These are phyloP conservation scores for Boletus vermiculosoides DNA, from an alignment of 768 basidiomycete genomes.

Conservation along the genomic window DNA sequence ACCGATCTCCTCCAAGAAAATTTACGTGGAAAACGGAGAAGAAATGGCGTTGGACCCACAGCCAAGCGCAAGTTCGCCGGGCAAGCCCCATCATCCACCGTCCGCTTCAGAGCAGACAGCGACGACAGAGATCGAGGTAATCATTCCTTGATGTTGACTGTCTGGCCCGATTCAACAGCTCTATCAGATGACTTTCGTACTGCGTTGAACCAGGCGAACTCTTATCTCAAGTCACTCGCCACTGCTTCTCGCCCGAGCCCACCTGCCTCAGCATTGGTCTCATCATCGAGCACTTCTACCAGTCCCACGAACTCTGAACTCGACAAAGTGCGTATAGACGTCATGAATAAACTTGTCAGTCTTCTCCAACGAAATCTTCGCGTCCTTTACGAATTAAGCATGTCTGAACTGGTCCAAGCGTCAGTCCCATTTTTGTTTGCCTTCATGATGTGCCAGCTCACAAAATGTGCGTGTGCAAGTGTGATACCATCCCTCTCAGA, in stretches of 20 bases:
- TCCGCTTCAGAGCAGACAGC: conserved; percentile 32
- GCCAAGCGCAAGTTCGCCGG: conserved; percentile 36
- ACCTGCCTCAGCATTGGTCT: conserved; percentile 37
- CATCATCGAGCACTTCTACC: conserved; percentile 38
- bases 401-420: conserved; percentile 72
- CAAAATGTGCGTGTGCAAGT: conserved; percentile 41
- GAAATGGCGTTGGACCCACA: conserved; percentile 22
- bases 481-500: conserved; percentile 81
- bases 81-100: conserved; percentile 29
- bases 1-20: conserved; percentile 19
- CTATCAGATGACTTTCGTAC: conserved; percentile 69
- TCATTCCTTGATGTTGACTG: not conserved
- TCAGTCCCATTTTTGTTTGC: conserved; percentile 40
- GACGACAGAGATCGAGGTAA: conserved; percentile 39
- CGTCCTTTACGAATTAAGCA: conserved; percentile 72
- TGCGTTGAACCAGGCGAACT: conserved; percentile 61
- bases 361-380: conserved; percentile 69
- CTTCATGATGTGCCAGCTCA: conserved; percentile 11
- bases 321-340: conserved; percentile 57
- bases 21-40: conserved; percentile 33
- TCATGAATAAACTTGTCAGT: conserved; percentile 62
- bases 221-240: conserved; percentile 55
- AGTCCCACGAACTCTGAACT: conserved; percentile 38
- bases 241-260: conserved; percentile 40
- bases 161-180: conserved; percentile 11